A percentile compares a stretch with the other conserved stretches of the same genome.
Evolutionary conservation across 257 asterid genomes (phyloP).

Genomic region (Nicotiana otophora): DNA sequence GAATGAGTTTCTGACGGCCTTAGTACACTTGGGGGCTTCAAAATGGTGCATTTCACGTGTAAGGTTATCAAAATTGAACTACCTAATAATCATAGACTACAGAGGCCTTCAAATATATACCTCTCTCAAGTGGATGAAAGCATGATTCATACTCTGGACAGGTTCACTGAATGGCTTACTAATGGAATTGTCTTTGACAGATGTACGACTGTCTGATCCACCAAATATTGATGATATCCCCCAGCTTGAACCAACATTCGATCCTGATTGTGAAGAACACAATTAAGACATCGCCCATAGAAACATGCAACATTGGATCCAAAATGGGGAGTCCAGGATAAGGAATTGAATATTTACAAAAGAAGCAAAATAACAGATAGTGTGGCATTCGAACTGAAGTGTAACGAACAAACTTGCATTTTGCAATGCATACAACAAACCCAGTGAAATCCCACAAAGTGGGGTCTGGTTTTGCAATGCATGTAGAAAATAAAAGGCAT

Average conservation of each 20-base stretch:
- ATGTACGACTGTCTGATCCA: constrained; percentile 47
- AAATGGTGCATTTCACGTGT: constrained; percentile 4
- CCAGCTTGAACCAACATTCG: constrained; percentile 63
- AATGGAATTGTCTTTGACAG: constrained; percentile 52
- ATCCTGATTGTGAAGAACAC: constrained; percentile 33
- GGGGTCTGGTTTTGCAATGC: not conserved
- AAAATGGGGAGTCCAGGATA: not conserved
- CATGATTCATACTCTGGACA: constrained; percentile 49
- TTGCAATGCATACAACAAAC: not conserved
- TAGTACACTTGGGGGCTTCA: constrained; percentile 77
- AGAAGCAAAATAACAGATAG: not conserved
- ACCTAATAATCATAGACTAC: not conserved
- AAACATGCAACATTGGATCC: not conserved
- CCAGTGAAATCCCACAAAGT: too few relatives aligned
- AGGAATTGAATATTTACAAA: not conserved
- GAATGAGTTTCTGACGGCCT: constrained; percentile 76
- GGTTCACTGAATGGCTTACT: constrained; percentile 54
- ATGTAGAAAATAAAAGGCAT: not conserved
- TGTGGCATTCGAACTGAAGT: not conserved
- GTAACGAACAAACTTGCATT: not conserved
- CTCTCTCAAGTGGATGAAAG: constrained; percentile 72
- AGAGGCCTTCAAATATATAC: constrained; percentile 22
- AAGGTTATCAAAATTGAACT: not conserved
- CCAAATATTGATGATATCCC: constrained; percentile 96
- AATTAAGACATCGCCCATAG: not conserved